Base-by-base conservation (phyloP, 257 asterid species). In the Gentiana straminea region DNA sequence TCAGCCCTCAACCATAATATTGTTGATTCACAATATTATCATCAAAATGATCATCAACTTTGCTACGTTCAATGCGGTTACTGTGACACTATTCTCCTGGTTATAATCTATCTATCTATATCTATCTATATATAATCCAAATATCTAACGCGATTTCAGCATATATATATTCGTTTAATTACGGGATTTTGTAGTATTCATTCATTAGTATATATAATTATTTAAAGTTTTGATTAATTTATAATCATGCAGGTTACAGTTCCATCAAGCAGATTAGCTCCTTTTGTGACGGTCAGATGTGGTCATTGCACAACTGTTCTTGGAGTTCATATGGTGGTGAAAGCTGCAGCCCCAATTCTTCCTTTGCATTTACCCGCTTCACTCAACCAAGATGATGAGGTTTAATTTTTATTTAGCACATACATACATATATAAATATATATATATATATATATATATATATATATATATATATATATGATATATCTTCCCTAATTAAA, bases 61-160 rank as follows among this genome's bases (percentile, higher is more conserved):
- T 81, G 86, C 71, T 81, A 83, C 63, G 89, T 83, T 57, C 81
- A 86, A 59, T 89, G 97, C 66, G 84, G 89, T 45, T 68, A 74
- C 47, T 89, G 97, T 77, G 70, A 67, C 8, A 86, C 95, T 58
- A 73, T 86, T 72, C 66, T 89, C 66, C 81, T 89, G 68, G 97
- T 89, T 81, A 60, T 1, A 0, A 33, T 24, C 46, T 4, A 41
- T 41, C 7, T 41, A 4, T 41, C 9, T 3, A 10, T 10, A 41
- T 7, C 10, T 10, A 41, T 39, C 10, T 5, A 41, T 41, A 5
- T 41, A 5, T 41, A 5, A 41, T 10, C 46, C 2, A 41, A 1
- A 41, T 4, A 10, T 24, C 24, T 24, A 24, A 24, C 24, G 24
- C 24, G 24, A 24, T 24, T 24, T 24, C 24, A 24, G 24, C 24